These are phyloP conservation scores for Holtermannia corniformis DNA, from an alignment of 768 basidiomycete genomes.

Conservation along the genomic window DNA sequence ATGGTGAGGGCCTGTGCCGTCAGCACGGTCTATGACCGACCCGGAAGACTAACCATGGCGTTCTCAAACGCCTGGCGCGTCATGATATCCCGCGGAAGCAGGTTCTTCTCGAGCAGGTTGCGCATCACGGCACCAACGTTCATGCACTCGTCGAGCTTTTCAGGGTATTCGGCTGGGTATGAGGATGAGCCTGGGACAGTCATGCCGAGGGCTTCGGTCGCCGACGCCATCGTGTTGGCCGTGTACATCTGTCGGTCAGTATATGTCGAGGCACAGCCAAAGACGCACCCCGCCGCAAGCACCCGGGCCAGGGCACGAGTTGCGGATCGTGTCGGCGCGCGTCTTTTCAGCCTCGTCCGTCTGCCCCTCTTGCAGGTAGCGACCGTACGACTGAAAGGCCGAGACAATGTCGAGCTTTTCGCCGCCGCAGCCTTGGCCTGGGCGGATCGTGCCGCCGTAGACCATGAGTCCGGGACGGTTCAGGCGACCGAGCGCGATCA, in stretches of 20 bases:
- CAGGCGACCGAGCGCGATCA: slow-evolving; percentile 91
- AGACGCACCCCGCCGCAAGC: slow-evolving; percentile 87
- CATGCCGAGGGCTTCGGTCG: slow-evolving; percentile 93
- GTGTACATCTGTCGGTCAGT: slow-evolving; percentile 98
- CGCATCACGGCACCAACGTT: slow-evolving; percentile 72
- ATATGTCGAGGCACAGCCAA: slow-evolving; percentile 1
- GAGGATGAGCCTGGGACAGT: slow-evolving; percentile 92
- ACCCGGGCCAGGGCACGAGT: slow-evolving; percentile 95
- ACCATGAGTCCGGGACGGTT: slow-evolving; percentile 97
- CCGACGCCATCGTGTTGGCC: slow-evolving; percentile 96
- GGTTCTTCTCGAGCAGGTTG: slow-evolving; percentile 79
- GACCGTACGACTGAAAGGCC: slow-evolving; percentile 95
- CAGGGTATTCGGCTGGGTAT: slow-evolving; percentile 83
- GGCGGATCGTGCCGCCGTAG: slow-evolving; percentile 88
- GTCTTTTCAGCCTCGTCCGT: slow-evolving; percentile 71
- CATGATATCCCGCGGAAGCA: slow-evolving; percentile 93
- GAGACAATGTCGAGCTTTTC: slow-evolving; percentile 91
- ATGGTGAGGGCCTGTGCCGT: slow-evolving; percentile 72
- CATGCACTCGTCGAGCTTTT: slow-evolving; percentile 78
- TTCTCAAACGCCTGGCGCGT: slow-evolving; percentile 94
- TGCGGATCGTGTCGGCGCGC: slow-evolving; percentile 75
- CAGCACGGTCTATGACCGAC: not conserved
- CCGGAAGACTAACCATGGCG: slow-evolving; percentile 63
- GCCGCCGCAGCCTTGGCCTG: slow-evolving; percentile 75
- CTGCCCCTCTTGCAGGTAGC: slow-evolving; percentile 81